These are phyloP conservation scores for Herpetospermum pedunculosum DNA, from an alignment of 306 rosid genomes.

Conservation along the genomic window DNA sequence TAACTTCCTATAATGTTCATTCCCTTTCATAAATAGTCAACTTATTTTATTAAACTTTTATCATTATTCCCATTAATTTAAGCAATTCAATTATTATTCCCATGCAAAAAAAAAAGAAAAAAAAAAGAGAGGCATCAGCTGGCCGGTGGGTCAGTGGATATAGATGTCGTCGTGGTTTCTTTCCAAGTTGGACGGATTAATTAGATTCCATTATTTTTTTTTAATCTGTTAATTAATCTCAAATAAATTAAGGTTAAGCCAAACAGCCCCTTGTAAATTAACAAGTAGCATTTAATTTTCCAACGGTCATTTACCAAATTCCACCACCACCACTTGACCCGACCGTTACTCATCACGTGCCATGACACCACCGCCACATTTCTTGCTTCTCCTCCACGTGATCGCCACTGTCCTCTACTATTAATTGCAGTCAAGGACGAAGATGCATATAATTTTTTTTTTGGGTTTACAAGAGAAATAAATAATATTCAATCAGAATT, in stretches of 20 bases:
- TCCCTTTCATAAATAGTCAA: neutral
- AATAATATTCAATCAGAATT: neutral
- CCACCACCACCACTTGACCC: slow-evolving; percentile 1
- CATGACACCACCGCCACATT: neutral
- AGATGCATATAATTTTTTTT: neutral
- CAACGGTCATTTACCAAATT: slow-evolving; percentile 6
- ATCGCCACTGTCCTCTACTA: neutral
- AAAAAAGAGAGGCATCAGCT: neutral
- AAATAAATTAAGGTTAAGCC: neutral
- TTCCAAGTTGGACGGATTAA: neutral
- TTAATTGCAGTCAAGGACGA: slow-evolving; percentile 2
- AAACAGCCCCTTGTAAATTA: neutral
- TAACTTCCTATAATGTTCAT: neutral
- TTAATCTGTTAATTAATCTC: neutral
- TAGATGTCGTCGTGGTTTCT: neutral
- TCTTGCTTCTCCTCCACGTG: neutral
- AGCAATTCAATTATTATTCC: neutral
- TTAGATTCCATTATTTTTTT: neutral
- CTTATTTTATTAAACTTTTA: neutral
- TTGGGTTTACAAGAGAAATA: neutral
- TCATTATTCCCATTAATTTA: neutral
- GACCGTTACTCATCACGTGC: slow-evolving; percentile 8
- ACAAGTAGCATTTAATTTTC: neutral
- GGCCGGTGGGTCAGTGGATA: neutral
- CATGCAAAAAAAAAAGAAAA: neutral